Percentiles rank a stretch among this genome's conserved stretches.
These are phyloP conservation scores for Pythium aquatile DNA, from an alignment of 352 stramenopile genomes.

Conservation along the genomic window DNA sequence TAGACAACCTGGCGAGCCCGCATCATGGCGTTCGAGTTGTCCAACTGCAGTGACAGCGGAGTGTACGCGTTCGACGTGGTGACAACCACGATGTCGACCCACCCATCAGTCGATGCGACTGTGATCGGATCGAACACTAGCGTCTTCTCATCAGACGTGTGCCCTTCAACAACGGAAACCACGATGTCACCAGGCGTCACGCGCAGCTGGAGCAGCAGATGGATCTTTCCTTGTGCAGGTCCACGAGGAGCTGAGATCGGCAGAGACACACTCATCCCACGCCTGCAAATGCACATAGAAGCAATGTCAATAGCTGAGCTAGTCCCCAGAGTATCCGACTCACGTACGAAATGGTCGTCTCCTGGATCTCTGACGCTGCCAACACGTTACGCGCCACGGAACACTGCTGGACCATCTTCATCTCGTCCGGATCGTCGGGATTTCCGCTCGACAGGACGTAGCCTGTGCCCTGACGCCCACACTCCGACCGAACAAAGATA, in stretches of 20 bases:
- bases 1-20: conserved; percentile 55
- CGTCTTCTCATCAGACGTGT: conserved; percentile 25
- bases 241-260: neutral
- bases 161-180: conserved; percentile 4
- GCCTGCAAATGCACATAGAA: neutral
- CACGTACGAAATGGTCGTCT: conserved; percentile 50
- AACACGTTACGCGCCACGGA: conserved; percentile 52
- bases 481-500: conserved; percentile 18
- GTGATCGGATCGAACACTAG: conserved; percentile 37
- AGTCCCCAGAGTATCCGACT: neutral
- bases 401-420: conserved; percentile 53
- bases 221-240: neutral
- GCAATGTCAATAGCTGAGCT: neutral
- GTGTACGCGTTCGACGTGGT: conserved; percentile 20
- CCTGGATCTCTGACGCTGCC: conserved; percentile 31
- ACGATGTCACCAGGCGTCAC: conserved; percentile 16
- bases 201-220: conserved; percentile 20
- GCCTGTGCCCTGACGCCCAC: conserved; percentile 4
- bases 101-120: conserved; percentile 43
- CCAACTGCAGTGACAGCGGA: conserved; percentile 40
- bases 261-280: conserved; percentile 4
- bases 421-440: conserved; percentile 35
- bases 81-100: conserved; percentile 49
- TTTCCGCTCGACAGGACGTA: conserved; percentile 7
- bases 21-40: conserved; percentile 72